Percentiles rank a stretch among this genome's conserved stretches.
Conservation (phyloP, 495 filamentous ascomycete species). For the Parathielavia hyrcaniae region DNA sequence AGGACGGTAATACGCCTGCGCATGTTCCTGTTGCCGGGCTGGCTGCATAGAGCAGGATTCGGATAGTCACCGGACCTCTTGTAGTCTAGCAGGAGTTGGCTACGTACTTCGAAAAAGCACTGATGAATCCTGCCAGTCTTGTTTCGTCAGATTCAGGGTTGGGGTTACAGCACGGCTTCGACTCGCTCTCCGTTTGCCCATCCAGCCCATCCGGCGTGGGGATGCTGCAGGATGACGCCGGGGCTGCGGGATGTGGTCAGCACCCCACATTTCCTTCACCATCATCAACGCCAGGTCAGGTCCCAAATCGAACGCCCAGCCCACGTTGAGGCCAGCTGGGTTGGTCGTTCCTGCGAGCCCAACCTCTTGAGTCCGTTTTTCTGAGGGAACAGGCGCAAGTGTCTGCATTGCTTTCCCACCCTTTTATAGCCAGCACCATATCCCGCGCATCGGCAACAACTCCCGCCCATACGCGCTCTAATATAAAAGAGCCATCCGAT, state of each 20-base stretch:
- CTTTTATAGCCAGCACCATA: background rate
- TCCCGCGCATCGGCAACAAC: no score
- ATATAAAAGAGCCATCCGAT: background rate
- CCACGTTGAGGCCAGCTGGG: constrained; percentile 1
- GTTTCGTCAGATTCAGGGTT: constrained; percentile 1
- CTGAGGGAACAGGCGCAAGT: background rate
- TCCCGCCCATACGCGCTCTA: background rate
- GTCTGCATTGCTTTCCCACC: no score
- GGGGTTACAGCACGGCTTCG: constrained; percentile 6
- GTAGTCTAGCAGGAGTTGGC: background rate
- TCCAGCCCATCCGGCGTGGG: background rate
- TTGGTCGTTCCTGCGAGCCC: background rate
- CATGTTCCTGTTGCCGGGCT: background rate
- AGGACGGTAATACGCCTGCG: constrained; percentile 7
- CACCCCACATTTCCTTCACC: constrained; percentile 12
- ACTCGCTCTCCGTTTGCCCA: background rate
- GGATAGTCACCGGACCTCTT: background rate
- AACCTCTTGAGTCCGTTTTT: background rate
- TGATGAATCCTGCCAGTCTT: background rate
- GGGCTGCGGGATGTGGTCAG: constrained; percentile 4
- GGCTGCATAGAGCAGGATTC: constrained; percentile 5
- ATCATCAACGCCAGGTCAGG: constrained; percentile 15
- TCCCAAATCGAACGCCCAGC: constrained; percentile 4
- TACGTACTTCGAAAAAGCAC: background rate
- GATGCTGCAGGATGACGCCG: constrained; percentile 12